Base-by-base conservation (phyloP, 2,329 filamentous ascomycete species). In the Alternaria ventricosa region DNA sequence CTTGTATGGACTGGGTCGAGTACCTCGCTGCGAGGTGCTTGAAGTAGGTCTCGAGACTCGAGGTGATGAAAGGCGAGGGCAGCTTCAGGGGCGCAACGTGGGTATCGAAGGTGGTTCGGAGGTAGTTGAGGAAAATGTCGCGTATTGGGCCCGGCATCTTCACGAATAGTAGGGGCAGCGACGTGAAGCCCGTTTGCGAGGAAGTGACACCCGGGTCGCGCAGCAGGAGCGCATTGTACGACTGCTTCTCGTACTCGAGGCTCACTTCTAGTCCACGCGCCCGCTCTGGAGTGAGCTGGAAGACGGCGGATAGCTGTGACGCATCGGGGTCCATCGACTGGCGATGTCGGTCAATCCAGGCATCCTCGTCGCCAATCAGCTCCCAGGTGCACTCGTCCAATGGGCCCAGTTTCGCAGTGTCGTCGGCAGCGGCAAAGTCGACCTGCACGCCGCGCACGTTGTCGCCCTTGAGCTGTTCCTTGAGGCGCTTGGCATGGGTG, bases 1-100 rank as follows among this genome's bases (percentile, higher is more conserved):
- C 69, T 36, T 69, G 67, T 12, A 79, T 75, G 6, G 73, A 62
- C 56, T 78, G 73, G 3, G 72, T 75, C 5, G 77, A 77, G 56
- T 57, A 60, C 54, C 46, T 49, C 27, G 74, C 65, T 4, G 86
- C 82, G 13, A 94, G 81, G 60, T 87, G 83, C 13, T 87, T 88
- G 58, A 95, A 84, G 63, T 93, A 88, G 0, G 70, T 78, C 63
- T 85, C 83, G 15, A 86, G 75, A 2, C 77, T 75, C 0, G 73
- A 68, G n/a, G 82, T 82, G 30, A 87, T 76, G 62, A 85, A 84
- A 8, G 68, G 63, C 0, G 84, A 81, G 0, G 82, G 75, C 4
- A 87, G 78, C 6, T 75, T 77, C 23, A 87, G 66, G 5, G 81
- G 73, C 6, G 82, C 80, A 49, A 82, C 79, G 63, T 84, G 83